These are phyloP conservation scores for Alternaria postmessia DNA, from an alignment of 2,329 filamentous ascomycete genomes.

Conservation along the genomic window DNA sequence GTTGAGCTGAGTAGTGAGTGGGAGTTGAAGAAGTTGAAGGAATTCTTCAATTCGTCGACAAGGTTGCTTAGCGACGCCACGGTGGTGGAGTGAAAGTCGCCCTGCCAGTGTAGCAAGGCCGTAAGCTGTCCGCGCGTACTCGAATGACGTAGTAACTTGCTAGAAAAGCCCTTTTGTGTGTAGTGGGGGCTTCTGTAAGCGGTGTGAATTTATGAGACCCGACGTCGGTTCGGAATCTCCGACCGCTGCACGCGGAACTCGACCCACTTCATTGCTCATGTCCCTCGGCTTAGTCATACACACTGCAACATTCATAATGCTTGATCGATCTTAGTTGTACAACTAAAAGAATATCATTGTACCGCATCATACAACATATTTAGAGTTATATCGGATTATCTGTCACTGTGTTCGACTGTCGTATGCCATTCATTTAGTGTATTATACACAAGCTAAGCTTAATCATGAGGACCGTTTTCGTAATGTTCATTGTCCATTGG, in stretches of 20 bases:
- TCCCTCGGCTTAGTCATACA: constrained; percentile 19
- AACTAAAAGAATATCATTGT: not conserved
- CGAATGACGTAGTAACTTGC: constrained; percentile 28
- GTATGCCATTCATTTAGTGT: constrained; percentile 21
- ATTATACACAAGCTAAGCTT: constrained; percentile 28
- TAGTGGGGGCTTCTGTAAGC: constrained; percentile 28
- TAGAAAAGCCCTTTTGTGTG: constrained; percentile 24
- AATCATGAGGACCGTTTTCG: constrained; percentile 20
- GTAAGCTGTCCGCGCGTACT: constrained; percentile 20
- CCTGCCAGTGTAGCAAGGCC: constrained; percentile 27
- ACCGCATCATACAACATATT: not conserved
- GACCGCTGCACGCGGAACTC: constrained; percentile 15
- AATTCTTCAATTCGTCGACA: constrained; percentile 49
- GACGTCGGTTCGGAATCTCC: constrained; percentile 27
- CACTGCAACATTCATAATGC: not conserved
- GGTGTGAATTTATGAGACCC: constrained; percentile 24
- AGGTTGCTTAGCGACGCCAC: constrained; percentile 47
- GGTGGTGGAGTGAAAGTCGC: constrained; percentile 32
- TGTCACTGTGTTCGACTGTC: not conserved
- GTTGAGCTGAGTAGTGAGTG: constrained; percentile 40
- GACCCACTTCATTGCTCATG: constrained; percentile 5
- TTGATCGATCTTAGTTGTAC: not conserved
- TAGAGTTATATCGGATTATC: not conserved
- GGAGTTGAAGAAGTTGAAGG: constrained; percentile 44
- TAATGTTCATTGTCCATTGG: constrained; percentile 25